phyloP scores from a whole-genome alignment of 768 basidiomycete species.

The Suillus fuscotomentosus region DNA sequence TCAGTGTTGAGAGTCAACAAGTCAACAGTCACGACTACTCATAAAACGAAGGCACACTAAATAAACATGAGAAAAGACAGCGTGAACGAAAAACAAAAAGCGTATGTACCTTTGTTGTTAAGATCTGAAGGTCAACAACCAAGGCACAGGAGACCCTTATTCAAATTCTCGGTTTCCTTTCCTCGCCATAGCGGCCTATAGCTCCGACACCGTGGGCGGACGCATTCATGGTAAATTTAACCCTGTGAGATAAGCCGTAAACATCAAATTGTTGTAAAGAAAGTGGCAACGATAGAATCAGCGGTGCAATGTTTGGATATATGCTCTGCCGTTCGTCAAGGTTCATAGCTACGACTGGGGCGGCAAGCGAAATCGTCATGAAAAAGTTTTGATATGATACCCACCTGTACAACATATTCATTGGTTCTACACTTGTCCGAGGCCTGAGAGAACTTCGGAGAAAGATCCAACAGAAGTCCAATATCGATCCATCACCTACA shows the following conservation, averaged over 20 bases:
- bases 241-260: background rate
- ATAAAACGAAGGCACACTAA: background rate
- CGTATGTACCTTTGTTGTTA: background rate
- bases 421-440: constrained; percentile 59
- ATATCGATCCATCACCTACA: constrained; percentile 52
- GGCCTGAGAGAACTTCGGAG: constrained; percentile 72
- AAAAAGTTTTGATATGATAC: constrained; percentile 18
- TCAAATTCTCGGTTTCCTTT: background rate
- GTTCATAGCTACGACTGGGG: constrained; percentile 68
- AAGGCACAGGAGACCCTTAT: background rate
- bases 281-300: constrained; percentile 34
- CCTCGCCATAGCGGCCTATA: too few species aligned
- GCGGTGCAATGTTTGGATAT: constrained; percentile 64
- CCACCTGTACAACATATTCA: constrained; percentile 20
- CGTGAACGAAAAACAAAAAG: background rate
- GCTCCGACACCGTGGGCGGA: background rate
- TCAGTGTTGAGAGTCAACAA: background rate
- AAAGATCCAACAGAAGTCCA: constrained; percentile 65
- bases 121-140: background rate
- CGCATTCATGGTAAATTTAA: background rate
- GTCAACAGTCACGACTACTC: background rate
- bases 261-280: constrained; percentile 12
- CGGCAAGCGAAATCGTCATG: constrained; percentile 67
- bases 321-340: constrained; percentile 68
- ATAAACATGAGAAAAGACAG: background rate